Base-by-base conservation (phyloP, 2,329 filamentous ascomycete genomes). In the Clonostachys byssicola region DNA sequence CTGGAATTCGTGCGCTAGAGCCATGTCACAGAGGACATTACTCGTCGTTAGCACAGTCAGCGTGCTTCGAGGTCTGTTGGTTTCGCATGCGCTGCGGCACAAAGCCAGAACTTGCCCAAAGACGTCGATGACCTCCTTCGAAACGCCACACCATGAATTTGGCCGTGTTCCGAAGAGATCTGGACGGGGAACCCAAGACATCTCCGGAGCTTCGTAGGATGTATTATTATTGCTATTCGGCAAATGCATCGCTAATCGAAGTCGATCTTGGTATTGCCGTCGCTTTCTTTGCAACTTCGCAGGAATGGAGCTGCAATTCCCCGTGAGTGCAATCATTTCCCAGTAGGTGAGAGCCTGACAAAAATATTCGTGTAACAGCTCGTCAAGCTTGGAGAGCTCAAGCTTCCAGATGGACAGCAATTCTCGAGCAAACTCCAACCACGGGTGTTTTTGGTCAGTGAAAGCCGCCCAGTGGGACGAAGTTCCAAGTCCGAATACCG, bases 101-200 rank as follows among this genome's bases (percentile, higher is more conserved):
- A 44, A 35, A 6, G 14, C n/a, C 30, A 44, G 13, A 7, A 35
- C 42, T 18, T 44, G 42, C 42, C 42, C 42, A 35, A 44, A 44
- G 33, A 34, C n/a, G 4, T 44, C 12, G 34, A 44, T 44, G 14
- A 44, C 33, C 18, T 44, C 42, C 6, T 34, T 35, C 12, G 42
- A 44, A 18, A 44, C 33, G 6, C 42, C 42, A 14, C 42, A 44
- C 42, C 42, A 44, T 8, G 42, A 44, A 23, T 44, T 44, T 10
- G 42, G 42, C 33, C 42, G 14, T 16, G 42, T 44, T 17, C 20
- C 42, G 10, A 44, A 39, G 14, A 39, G 14, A 12, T 18, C 17
- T n/a, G 14, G 36, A 4, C 14, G 14, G n/a, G 36, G 36, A 18
- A n/a, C 17, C 14, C 14, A 18, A 4, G 14, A 10, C 36, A 18